Base-by-base conservation (phyloP, 2,329 filamentous ascomycete species). In the Pestalotiopsis sp. region DNA sequence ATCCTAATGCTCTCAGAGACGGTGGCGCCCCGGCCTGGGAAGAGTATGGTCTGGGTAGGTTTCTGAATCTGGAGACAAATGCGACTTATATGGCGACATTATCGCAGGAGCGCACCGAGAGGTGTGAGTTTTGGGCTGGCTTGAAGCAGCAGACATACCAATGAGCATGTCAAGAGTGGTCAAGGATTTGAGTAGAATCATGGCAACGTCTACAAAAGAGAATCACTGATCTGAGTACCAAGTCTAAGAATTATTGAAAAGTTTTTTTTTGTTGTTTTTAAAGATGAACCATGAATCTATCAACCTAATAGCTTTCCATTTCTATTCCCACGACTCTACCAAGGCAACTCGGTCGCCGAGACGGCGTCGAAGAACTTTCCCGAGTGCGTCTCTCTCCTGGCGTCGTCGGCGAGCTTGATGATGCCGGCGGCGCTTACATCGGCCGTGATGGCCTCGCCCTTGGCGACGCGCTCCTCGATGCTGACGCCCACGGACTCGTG, bases 381-480 rank as follows among this genome's bases (percentile, higher is more conserved):
- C 20, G 57, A 66, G 27, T 49, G 36, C 52, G 31, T 39, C 25
- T 68, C 63, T 11, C 39, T 20, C n/a, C 36, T 41, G 3, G 67
- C 62, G 12, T 62, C 57, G 17, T 68, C 38, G 25, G 70, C 70
- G 12, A 68, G 3, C 66, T 69, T 71, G 67, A 73, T 70, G 62
- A 71, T 73, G 56, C 66, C 66, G 36, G 27, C 49, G 9, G 72
- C 72, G 45, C 71, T 72, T 41, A 68, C 45, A 7, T 73, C 71
- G 25, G 71, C 39, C 7, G 71, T 73, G 56, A 68, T 68, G 20
- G 69, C 52, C 12, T 71, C 71, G 60, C 72, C 70, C n/a, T 68
- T 69, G 64, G 72, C 49, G 2, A 70, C 69, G 66, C 64, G 69
- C 20, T 68, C 41, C 52, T 70, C 64, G n/a, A 71, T 67, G 27